Base-by-base conservation (phyloP, 345 rosid species). In the Eutrema japonicum region DNA sequence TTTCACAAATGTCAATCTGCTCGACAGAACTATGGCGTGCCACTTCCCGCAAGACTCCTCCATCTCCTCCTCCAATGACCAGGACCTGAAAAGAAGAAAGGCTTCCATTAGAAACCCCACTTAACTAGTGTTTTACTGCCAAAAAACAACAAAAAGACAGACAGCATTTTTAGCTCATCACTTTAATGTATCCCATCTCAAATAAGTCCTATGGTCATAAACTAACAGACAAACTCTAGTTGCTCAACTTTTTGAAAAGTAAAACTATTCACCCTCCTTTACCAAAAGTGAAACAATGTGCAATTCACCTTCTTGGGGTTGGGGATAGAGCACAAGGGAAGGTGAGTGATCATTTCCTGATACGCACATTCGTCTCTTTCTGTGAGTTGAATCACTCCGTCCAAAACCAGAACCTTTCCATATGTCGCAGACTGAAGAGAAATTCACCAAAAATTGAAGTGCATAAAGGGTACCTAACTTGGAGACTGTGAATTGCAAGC, bases 31-130 rank as follows among this genome's bases (percentile, higher is more conserved):
- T 71, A 81, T 94, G 89, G 10, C 97, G 95, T 70, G 96, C 77
- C 71, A 94, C 92, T 83, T 94, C 98, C 46, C 96, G 85, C 42
- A 91, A 71, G 62, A 94, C 97, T 7, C 97, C 98, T 16, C 98
- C 98, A 79, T 88, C 98, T 51, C 98, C 98, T 77, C 98, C 98
- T 12, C 98, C 98, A 78, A 94, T 91, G 47, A 94, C 98, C 79
- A 94, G 65, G 45, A 91, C 96, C 98, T 91, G 80, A 62, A 64
- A 10, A 51, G 35, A 27, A 10, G 35, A 26, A 29, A 6, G 0
- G 14, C 0, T n/a, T 14, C 51, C 50, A 49, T 49, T 2, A 38
- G n/a, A 60, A 35, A 6, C 5, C 5, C 3, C 10, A 67, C 37
- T 38, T 27, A 3, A 2, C 8, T 9, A 68, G 5, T 38, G 14